phyloP scores from a whole-genome alignment of 192 early-diverging fungal species.

The Phlyctochytrium arcticum region DNA sequence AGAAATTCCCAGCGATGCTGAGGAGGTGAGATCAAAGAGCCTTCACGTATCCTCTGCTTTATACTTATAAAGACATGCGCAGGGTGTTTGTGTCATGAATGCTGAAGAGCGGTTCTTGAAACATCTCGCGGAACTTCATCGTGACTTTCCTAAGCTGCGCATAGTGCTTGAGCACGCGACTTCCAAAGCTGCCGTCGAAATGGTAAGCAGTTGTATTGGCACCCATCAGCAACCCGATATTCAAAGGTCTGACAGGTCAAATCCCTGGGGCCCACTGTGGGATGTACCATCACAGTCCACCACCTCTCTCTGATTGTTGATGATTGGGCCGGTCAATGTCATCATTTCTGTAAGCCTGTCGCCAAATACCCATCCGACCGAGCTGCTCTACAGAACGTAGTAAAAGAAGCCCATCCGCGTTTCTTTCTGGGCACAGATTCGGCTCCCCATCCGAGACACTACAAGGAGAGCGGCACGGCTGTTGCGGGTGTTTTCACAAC shows the following conservation, averaged over 20 bases:
- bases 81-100: conserved; percentile 91
- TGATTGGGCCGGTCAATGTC: conserved; percentile 96
- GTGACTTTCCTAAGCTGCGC: conserved; percentile 85
- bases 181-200: conserved; percentile 86
- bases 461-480: conserved; percentile 75
- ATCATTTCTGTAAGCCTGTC: conserved; percentile 98
- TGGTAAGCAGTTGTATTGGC: conserved; percentile 39
- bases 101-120: conserved; percentile 90
- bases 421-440: conserved; percentile 98
- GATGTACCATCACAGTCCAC: conserved; percentile 93
- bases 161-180: conserved; percentile 98
- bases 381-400: conserved; percentile 75
- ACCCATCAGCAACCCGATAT: not conserved
- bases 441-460: conserved; percentile 84
- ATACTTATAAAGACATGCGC: not conserved
- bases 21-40: conserved; percentile 44
- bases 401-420: conserved; percentile 82
- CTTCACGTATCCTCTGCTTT: not conserved
- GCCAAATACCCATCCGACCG: conserved; percentile 94
- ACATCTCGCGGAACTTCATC: conserved; percentile 79
- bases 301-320: conserved; percentile 88
- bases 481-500: conserved; percentile 93
- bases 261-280: conserved; percentile 85
- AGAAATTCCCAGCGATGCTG: conserved; percentile 83
- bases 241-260: conserved; percentile 54